Evolutionary conservation across 2,329 filamentous ascomycete genomes (phyloP), one percentile per base, ranked within the genome.

Genomic region (Trichophyton mentagrophytes): DNA sequence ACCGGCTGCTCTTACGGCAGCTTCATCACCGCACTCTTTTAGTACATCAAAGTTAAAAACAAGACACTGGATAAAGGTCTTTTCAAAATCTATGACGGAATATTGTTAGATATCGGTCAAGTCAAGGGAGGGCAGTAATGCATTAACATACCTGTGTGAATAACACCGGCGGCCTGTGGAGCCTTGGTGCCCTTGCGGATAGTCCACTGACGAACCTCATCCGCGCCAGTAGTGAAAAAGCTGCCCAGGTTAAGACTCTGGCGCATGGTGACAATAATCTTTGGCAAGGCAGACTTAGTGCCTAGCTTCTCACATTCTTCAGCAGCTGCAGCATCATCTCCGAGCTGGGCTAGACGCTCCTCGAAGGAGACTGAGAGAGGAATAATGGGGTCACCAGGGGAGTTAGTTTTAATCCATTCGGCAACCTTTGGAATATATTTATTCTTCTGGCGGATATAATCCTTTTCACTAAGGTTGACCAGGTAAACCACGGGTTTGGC

Each of bases 391-490:
- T 96, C 91, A 61, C 90, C 90, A 59, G 85, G 76, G 4, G 91
- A 89, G 74, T 99, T 82, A 73, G 88, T 84, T 79, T 97, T 95
- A 76, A 96, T 85, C 93, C 93, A 99, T 73, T 93, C 88, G 63
- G 88, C 89, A 67, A 97, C 86, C 79, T 92, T 93, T 67, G 88
- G 84, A 61, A 99, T 84, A 78, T 99, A 85, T 85, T 99, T 99
- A 84, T 99, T 99, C 87, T 97, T 99, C 80, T 97, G 93, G 71
- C 93, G 88, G 71, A 96, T 86, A 76, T 91, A 99, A 77, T 99
- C 93, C 77, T 85, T 91, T 80, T 99, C 95, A 65, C 90, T 96
- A 64, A 99, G 79, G 79, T 99, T 99, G 79, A 97, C 89, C 49
- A 99, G 82, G 79, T 90, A 97, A 67, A 99, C 92, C 61, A 96